A percentile compares a stretch with the other conserved stretches of the same genome.
These are phyloP conservation scores for Aspergillus spinulosporus DNA, from an alignment of 2,329 filamentous ascomycete species.

Conservation along the genomic window DNA sequence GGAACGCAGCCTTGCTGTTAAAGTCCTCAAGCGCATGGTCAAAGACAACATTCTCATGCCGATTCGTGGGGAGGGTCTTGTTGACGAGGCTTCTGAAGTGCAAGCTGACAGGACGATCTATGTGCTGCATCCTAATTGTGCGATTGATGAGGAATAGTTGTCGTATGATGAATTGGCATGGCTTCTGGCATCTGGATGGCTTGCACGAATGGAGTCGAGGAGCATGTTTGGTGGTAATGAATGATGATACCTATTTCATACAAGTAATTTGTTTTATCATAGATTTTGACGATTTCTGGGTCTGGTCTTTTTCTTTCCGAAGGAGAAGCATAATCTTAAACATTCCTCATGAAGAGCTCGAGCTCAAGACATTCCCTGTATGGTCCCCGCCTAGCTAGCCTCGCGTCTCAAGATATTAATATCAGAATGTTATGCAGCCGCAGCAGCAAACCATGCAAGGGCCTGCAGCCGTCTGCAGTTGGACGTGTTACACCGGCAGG, in stretches of 20 bases:
- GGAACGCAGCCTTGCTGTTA: slow-evolving; percentile 71
- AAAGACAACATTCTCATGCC: slow-evolving; percentile 68
- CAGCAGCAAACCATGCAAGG: no score
- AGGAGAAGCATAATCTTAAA: not conserved
- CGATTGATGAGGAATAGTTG: slow-evolving; percentile 60
- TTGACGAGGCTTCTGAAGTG: slow-evolving; percentile 67
- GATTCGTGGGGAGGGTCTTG: slow-evolving; percentile 79
- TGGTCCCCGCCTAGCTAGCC: no score
- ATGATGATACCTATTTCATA: slow-evolving; percentile 33
- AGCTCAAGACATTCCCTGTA: no score
- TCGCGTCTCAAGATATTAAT: no score
- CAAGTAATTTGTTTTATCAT: slow-evolving; percentile 4
- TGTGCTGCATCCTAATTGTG: slow-evolving; percentile 91
- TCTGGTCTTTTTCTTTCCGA: not conserved
- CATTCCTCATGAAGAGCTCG: no score
- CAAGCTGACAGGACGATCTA: slow-evolving; percentile 65
- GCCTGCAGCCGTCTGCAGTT: no score
- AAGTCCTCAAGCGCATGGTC: slow-evolving; percentile 94
- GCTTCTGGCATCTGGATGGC: slow-evolving; percentile 4
- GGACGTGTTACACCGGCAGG: no score
- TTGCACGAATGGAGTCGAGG: slow-evolving; percentile 22
- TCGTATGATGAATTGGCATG: slow-evolving; percentile 5
- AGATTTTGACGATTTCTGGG: not conserved
- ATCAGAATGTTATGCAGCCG: no score
- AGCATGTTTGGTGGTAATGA: slow-evolving; percentile 30